phyloP scores from a whole-genome alignment of 78 protist species.

The Chrysochromulina parva region DNA sequence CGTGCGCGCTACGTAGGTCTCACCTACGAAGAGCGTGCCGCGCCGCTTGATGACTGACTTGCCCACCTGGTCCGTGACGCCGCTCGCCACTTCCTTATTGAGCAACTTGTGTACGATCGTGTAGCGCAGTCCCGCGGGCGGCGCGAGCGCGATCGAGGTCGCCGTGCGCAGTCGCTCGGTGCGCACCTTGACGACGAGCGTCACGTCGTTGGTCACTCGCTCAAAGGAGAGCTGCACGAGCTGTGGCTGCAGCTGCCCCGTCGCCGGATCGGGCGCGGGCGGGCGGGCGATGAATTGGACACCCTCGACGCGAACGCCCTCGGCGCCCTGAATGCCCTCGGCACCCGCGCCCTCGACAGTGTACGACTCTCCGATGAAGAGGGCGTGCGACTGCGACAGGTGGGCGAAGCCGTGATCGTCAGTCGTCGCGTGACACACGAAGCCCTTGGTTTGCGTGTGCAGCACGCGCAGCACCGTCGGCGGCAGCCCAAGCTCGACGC shows the following conservation, averaged over 20 bases:
- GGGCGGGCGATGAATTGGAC: too few relatives aligned
- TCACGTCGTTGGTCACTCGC: not conserved
- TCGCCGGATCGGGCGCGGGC: not conserved
- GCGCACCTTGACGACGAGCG: not conserved
- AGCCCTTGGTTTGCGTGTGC: not conserved
- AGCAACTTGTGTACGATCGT: not conserved
- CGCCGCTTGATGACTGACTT: not conserved
- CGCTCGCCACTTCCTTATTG: not conserved
- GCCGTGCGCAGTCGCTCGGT: too few relatives aligned
- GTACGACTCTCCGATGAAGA: not conserved
- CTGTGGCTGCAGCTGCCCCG: not conserved
- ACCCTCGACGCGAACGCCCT: not conserved
- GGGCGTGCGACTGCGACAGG: not conserved
- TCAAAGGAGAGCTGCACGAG: not conserved
- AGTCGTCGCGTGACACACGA: not conserved
- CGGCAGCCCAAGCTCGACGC: not conserved
- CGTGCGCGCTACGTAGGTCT: not conserved
- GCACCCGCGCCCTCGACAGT: not conserved
- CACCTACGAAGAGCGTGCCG: conserved; percentile 1
- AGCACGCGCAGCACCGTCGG: not conserved
- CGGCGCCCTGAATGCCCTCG: not conserved
- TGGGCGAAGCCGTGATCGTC: not conserved
- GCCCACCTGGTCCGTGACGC: not conserved
- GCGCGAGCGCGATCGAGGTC: too few relatives aligned
- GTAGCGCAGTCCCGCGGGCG: too few relatives aligned